Evolutionary conservation across 2,329 filamentous ascomycete genomes (phyloP).

Genomic region (Spiromastix sp.): DNA sequence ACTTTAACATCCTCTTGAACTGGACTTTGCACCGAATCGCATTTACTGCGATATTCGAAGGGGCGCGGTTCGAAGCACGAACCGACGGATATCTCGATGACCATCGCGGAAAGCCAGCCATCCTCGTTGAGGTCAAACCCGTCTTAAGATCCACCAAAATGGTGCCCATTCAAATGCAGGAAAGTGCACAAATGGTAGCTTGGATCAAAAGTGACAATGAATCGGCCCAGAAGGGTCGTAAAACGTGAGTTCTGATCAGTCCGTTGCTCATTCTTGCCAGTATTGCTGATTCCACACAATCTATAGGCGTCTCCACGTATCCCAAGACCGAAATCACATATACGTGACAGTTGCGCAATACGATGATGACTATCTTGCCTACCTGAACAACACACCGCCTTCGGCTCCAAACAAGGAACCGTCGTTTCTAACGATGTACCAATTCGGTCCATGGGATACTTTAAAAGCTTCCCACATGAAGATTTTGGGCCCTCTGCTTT

Average conservation of each 20-base stretch:
- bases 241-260: too few species aligned
- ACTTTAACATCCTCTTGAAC: slow-evolving; percentile 8
- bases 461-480: slow-evolving; percentile 2
- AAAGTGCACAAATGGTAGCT: slow-evolving; percentile 10
- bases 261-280: too few species aligned
- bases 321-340: slow-evolving; percentile 2
- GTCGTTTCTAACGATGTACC: slow-evolving; percentile 9
- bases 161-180: slow-evolving; percentile 10
- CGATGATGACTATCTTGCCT: background rate
- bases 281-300: too few species aligned
- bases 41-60: slow-evolving; percentile 9
- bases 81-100: slow-evolving; percentile 14
- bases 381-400: background rate
- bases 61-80: slow-evolving; percentile 10
- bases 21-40: slow-evolving; percentile 6
- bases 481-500: slow-evolving; percentile 5
- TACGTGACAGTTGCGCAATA: background rate
- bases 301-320: slow-evolving; percentile 5
- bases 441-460: slow-evolving; percentile 10
- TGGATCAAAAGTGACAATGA: slow-evolving; percentile 13
- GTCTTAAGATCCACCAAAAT: slow-evolving; percentile 3
- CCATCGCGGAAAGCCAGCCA: too few species aligned
- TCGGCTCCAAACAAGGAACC: background rate
- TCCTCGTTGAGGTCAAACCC: too few species aligned
- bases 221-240: too few species aligned